Base-by-base conservation (phyloP, 345 rosid genomes). In the Combretum micranthum region DNA sequence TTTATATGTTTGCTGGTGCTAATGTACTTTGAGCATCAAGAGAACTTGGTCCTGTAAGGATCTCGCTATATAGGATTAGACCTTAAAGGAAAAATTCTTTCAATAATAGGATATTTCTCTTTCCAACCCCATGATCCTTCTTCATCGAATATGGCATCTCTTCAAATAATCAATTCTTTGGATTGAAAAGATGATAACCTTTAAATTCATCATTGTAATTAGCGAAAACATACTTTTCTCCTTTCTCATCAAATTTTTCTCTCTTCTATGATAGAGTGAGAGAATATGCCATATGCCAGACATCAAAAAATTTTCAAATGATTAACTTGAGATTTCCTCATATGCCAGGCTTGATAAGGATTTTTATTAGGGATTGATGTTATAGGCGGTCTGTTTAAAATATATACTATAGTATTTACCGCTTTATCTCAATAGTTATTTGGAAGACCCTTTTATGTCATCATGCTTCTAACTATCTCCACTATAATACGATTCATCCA, bases 401-500 rank as follows among this genome's bases (percentile, higher is more conserved):
- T 57, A 2, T 59, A 59, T 0, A 59, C 8, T 14, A 14, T 12
- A 3, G 53, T 23, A 1, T 15, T 7, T 6, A 26, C 53, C 2
- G 21, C 53, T 59, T 59, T 21, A 12, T 53, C 63, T 44, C 22
- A 59, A 13, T 18, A 3, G 3, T 23, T 32, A 37, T 59, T 47
- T 2, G 64, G 20, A 26, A 50, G 37, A 3, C 48, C 45, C 20
- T 61, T 61, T 4, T 0, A 47, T n/a, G 21, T 53, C 8, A 62
- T 42, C 59, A 62, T 52, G 46, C 52, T 53, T 14, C 45, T 4
- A 4, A 13, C 17, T 10, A 52, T 42, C 21, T 22, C 52, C 23
- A 62, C 44, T 11, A 50, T 50, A 13, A 25, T 50, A 16, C 37
- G 21, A 14, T 60, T 60, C 23, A 48, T 60, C 0, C 26, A 0